phyloP scores from a whole-genome alignment of 352 stramenopile genomes.

The Globisporangium barbulae region DNA sequence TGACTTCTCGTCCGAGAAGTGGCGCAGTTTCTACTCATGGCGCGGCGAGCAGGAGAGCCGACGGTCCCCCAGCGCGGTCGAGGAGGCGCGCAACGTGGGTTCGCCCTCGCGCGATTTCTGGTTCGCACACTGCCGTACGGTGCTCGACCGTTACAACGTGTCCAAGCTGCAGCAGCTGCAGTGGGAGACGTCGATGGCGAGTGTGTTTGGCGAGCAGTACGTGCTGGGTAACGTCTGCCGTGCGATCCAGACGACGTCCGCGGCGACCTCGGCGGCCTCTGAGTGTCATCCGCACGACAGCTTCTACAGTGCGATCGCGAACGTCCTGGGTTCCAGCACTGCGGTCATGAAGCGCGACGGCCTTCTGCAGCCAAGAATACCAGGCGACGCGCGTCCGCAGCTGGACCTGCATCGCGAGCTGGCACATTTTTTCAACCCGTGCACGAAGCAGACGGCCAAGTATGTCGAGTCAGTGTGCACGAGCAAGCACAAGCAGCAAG shows the following conservation, averaged over 20 bases:
- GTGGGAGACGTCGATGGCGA: constrained; percentile 68
- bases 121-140: constrained; percentile 59
- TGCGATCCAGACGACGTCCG: constrained; percentile 15
- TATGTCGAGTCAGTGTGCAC: constrained; percentile 31
- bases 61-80: constrained; percentile 29
- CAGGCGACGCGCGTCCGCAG: constrained; percentile 13
- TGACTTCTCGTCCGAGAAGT: constrained; percentile 82
- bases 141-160: constrained; percentile 63
- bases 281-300: constrained; percentile 14
- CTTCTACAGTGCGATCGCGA: constrained; percentile 21
- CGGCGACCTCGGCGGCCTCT: neutral
- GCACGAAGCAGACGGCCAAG: constrained; percentile 33
- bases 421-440: constrained; percentile 42
- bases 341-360: constrained; percentile 12
- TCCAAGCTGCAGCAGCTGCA: constrained; percentile 68
- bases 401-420: constrained; percentile 42
- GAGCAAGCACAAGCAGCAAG: constrained; percentile 27
- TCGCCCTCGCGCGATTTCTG: constrained; percentile 68
- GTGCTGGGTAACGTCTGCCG: constrained; percentile 51
- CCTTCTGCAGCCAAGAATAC: constrained; percentile 5
- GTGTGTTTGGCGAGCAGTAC: constrained; percentile 59
- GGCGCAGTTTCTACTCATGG: constrained; percentile 74
- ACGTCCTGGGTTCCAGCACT: constrained; percentile 19
- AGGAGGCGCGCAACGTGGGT: constrained; percentile 44
- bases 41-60: constrained; percentile 35